These are phyloP conservation scores for Coniochaeta sp. DNA, from an alignment of 2,329 filamentous ascomycete species.

Conservation along the genomic window DNA sequence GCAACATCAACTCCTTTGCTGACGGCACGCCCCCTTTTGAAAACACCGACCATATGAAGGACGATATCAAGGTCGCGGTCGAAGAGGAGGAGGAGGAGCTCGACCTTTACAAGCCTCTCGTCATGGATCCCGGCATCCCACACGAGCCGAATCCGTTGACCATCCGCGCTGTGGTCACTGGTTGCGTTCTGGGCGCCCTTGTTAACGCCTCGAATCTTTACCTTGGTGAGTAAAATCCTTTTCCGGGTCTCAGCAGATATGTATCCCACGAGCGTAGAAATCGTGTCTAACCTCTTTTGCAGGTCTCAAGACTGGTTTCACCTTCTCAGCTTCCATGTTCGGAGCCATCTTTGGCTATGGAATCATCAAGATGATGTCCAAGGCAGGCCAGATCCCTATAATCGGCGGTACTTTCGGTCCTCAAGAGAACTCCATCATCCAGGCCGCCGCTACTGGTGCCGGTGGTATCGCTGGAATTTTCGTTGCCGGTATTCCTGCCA, in stretches of 20 bases:
- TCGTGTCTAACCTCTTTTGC: slow-evolving; percentile 3
- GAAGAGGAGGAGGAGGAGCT: slow-evolving; percentile 21
- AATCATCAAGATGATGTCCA: slow-evolving; percentile 40
- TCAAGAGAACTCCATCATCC: slow-evolving; percentile 50
- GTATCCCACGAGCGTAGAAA: background rate
- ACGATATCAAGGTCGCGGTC: slow-evolving; percentile 17
- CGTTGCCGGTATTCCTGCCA: slow-evolving; percentile 46
- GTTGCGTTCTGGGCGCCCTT: slow-evolving; percentile 43
- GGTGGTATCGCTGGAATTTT: slow-evolving; percentile 48
- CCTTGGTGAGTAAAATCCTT: slow-evolving; percentile 35
- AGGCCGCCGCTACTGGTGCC: slow-evolving; percentile 46
- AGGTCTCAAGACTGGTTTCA: slow-evolving; percentile 39
- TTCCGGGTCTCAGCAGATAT: background rate
- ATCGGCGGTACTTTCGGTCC: slow-evolving; percentile 48
- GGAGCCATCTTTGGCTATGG: slow-evolving; percentile 49
- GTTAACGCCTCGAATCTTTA: slow-evolving; percentile 54
- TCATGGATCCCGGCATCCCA: slow-evolving; percentile 25
- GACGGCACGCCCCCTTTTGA: slow-evolving; percentile 15
- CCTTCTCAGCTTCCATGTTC: slow-evolving; percentile 35
- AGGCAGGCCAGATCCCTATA: slow-evolving; percentile 37
- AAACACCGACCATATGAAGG: slow-evolving; percentile 11
- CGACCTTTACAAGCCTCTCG: slow-evolving; percentile 31
- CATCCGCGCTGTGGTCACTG: slow-evolving; percentile 42
- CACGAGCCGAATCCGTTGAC: slow-evolving; percentile 37
- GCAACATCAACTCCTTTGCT: slow-evolving; percentile 14